Conservation (phyloP, 306 rosid species). For the Lupinus albus region DNA sequence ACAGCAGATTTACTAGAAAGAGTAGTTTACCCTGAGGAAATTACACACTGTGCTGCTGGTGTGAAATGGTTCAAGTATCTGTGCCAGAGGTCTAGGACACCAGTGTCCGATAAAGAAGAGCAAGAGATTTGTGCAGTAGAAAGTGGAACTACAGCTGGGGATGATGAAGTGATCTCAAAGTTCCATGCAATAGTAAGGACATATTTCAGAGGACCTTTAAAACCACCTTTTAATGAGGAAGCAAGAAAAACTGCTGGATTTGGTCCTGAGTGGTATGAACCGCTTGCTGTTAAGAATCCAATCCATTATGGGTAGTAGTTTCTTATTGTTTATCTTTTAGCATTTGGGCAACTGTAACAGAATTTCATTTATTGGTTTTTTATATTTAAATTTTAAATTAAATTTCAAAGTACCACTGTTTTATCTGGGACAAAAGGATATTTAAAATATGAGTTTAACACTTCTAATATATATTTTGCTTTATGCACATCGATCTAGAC, state of each 20-base stretch:
- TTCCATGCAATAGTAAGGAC: constrained; percentile 71
- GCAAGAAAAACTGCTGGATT: constrained; percentile 87
- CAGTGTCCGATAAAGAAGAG: constrained; percentile 22
- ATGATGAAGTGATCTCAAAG: constrained; percentile 53
- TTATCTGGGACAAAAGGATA: not conserved
- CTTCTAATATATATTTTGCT: not conserved
- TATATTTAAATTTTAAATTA: not conserved
- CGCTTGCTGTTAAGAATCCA: constrained; percentile 67
- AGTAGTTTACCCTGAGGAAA: constrained; percentile 82
- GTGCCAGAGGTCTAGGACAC: constrained; percentile 49
- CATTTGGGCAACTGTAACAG: not conserved
- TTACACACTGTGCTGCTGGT: constrained; percentile 88
- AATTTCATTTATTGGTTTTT: constrained; percentile 17
- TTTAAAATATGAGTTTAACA: not conserved
- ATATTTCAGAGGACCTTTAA: constrained; percentile 78
- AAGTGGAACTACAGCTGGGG: constrained; percentile 37
- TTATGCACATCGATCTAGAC: too few relatives aligned
- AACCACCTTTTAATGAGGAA: constrained; percentile 84
- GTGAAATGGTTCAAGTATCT: constrained; percentile 81
- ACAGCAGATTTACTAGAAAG: constrained; percentile 80
- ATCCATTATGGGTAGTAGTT: constrained; percentile 19
- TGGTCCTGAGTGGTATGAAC: constrained; percentile 87
- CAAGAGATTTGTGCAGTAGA: constrained; percentile 34
- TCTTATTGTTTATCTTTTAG: not conserved
- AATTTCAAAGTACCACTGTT: not conserved